Percentiles rank a stretch among this genome's conserved stretches.
phyloP scores from a whole-genome alignment of 225 moss, liverwort and hornwort species.

The Asterella californica region DNA sequence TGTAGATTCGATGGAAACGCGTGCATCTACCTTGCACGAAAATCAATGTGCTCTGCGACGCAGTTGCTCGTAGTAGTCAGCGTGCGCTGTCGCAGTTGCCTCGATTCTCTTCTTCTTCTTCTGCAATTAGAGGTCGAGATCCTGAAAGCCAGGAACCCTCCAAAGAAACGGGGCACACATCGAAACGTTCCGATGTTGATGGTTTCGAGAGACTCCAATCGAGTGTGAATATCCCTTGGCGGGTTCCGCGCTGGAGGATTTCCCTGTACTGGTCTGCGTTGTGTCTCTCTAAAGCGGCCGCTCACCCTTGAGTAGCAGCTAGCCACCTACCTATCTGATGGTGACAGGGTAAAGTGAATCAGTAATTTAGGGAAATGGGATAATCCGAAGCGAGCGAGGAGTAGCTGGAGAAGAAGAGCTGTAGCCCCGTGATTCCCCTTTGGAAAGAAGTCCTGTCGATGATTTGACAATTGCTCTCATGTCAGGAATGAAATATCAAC shows the following conservation, averaged over 20 bases:
- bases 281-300: not conserved
- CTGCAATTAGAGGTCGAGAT: conserved; percentile 4
- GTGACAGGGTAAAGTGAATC: not conserved
- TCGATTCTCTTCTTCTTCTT: not conserved
- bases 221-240: not conserved
- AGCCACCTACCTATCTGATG: not conserved
- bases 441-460: not conserved
- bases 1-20: not conserved
- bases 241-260: not conserved
- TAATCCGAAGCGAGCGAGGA: not conserved
- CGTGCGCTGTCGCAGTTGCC: not conserved
- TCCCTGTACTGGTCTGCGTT: not conserved
- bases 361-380: too few species aligned
- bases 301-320: not conserved
- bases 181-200: conserved; percentile 16
- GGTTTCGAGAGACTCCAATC: not conserved
- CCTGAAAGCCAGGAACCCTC: conserved; percentile 22
- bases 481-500: conserved; percentile 28
- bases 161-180: conserved; percentile 6
- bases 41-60: not conserved
- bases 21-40: not conserved
- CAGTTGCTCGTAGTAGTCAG: not conserved
- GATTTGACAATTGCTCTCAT: conserved; percentile 1
- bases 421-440: not conserved
- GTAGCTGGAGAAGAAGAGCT: not conserved